These are phyloP conservation scores for Gynochthodes officinalis DNA, from an alignment of 257 asterid genomes.

Conservation along the genomic window DNA sequence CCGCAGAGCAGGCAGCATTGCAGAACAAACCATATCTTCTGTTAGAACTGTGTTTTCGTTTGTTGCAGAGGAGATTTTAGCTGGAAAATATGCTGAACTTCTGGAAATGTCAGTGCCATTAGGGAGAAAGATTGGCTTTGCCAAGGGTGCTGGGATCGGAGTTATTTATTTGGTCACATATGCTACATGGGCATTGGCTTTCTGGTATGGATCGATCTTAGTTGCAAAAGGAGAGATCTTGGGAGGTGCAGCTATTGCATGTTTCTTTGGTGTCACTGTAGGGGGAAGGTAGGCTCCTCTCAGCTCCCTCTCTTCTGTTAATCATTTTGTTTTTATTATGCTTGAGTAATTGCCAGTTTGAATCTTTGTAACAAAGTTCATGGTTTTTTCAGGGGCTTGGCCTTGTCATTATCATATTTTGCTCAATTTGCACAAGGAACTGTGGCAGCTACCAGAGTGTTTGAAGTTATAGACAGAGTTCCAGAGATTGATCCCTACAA, in stretches of 20 bases:
- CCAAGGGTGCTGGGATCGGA: constrained; percentile 81
- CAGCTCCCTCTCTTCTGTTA: not conserved
- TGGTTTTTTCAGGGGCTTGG: constrained; percentile 58
- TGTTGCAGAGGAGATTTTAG: constrained; percentile 73
- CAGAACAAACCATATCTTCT: constrained; percentile 79
- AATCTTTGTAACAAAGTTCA: not conserved
- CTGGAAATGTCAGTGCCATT: constrained; percentile 51
- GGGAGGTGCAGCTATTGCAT: constrained; percentile 83
- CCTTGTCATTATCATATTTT: constrained; percentile 63
- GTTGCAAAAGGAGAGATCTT: constrained; percentile 41
- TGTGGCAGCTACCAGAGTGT: constrained; percentile 72
- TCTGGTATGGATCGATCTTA: constrained; percentile 80
- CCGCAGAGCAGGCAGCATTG: constrained; percentile 67
- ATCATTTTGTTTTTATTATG: not conserved
- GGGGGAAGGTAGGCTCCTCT: constrained; percentile 60
- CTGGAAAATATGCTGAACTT: constrained; percentile 45
- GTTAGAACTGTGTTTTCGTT: constrained; percentile 76
- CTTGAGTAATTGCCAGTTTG: not conserved
- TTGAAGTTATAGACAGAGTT: constrained; percentile 58
- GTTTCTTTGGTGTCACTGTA: constrained; percentile 80
- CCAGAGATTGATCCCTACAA: constrained; percentile 73
- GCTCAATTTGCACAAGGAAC: constrained; percentile 92
- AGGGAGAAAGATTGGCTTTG: constrained; percentile 73
- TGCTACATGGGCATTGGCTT: constrained; percentile 91
- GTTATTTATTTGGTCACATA: constrained; percentile 75